Percentiles rank a stretch among this genome's conserved stretches.
These are phyloP conservation scores for Dioszegia crocea DNA, from an alignment of 768 basidiomycete genomes.

Conservation along the genomic window DNA sequence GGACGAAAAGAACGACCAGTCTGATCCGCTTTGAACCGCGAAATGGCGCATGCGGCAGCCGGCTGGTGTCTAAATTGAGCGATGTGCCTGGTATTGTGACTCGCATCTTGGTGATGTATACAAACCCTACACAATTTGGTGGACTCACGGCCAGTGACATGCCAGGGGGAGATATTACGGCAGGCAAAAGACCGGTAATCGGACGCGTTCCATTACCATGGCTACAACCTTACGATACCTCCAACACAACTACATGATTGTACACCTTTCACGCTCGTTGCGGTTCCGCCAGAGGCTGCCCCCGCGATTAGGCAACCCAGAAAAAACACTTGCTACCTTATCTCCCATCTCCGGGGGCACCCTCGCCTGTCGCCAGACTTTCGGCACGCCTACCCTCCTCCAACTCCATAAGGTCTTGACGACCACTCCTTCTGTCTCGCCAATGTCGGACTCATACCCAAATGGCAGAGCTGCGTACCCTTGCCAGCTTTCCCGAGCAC, in stretches of 20 bases:
- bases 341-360: not conserved
- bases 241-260: conserved; percentile 17
- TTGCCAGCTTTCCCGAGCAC: conserved; percentile 10
- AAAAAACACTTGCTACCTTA: not conserved
- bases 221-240: not conserved
- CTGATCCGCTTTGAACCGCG: conserved; percentile 2
- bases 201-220: not conserved
- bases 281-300: conserved; percentile 12
- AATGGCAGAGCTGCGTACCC: conserved; percentile 23
- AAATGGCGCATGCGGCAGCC: not conserved
- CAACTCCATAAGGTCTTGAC: conserved; percentile 36
- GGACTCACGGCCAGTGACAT: too few relatives aligned
- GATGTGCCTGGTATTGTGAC: not conserved
- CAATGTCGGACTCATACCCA: conserved; percentile 17
- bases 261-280: conserved; percentile 14
- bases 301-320: not conserved
- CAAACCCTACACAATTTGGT: too few relatives aligned
- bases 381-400: conserved; percentile 20
- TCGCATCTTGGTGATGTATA: not conserved
- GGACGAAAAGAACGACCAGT: conserved; percentile 3
- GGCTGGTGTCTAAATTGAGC: not conserved
- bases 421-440: conserved; percentile 4
- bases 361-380: conserved; percentile 17
- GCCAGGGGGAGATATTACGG: not conserved
- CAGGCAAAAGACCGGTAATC: not conserved